These are phyloP conservation scores for Scytalidium sp. DNA, from an alignment of 2,329 filamentous ascomycete genomes.

Conservation along the genomic window DNA sequence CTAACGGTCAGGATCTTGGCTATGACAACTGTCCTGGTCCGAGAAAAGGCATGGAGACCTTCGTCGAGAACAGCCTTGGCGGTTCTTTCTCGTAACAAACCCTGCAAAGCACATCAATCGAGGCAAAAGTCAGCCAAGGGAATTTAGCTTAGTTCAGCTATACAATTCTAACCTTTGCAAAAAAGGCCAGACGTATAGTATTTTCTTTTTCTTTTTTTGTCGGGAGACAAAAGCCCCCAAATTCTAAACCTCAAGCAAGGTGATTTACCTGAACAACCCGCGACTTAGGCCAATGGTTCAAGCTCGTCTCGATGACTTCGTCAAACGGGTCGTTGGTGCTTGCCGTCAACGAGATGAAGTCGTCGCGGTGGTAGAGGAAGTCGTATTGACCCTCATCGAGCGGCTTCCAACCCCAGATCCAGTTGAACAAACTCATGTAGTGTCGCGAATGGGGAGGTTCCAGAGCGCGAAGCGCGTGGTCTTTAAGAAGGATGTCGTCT, in stretches of 20 bases:
- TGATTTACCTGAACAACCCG: slow-evolving; percentile 6
- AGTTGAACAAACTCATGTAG: slow-evolving; percentile 8
- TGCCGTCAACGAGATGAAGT: slow-evolving; percentile 7
- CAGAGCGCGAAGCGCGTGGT: slow-evolving; percentile 5
- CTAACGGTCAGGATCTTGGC: slow-evolving; percentile 5
- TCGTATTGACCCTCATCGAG: slow-evolving; percentile 11
- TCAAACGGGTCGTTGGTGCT: slow-evolving; percentile 2
- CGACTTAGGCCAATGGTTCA: slow-evolving; percentile 6
- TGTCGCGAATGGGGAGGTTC: slow-evolving; percentile 1
- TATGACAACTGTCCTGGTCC: no score
- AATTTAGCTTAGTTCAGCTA: no score
- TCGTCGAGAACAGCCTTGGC: no score
- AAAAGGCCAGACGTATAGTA: no score
- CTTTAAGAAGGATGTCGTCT: slow-evolving; percentile 12
- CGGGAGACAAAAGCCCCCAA: no score
- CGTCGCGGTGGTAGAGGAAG: slow-evolving; percentile 8
- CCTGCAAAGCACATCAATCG: no score
- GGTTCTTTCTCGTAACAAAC: no score
- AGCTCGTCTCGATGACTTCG: slow-evolving; percentile 2
- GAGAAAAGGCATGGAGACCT: no score
- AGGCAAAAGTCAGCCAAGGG: no score
- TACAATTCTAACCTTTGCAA: no score
- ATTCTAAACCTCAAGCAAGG: no score
- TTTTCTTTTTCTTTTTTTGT: no score
- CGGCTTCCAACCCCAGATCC: slow-evolving; percentile 9